Evolutionary conservation across 306 rosid species (phyloP), one percentile per base, ranked within the genome.

Genomic region (Glycine latifolia): DNA sequence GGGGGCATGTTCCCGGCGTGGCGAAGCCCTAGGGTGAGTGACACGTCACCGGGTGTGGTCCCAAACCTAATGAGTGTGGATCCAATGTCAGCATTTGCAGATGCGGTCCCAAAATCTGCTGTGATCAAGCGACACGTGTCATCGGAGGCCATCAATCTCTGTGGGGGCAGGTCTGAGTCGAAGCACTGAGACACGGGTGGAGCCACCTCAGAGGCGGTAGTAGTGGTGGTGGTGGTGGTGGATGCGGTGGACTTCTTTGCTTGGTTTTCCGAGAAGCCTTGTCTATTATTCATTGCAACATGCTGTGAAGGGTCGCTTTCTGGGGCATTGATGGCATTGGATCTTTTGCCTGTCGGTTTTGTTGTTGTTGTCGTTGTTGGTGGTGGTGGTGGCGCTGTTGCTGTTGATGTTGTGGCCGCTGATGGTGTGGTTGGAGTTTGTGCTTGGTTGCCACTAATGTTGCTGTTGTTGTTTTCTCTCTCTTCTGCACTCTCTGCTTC

Each of bases 11-110:
- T 90, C 12, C 99, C 99, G 63, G 97, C 94, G 55, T 93, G 99
- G 86, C 97, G 99, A 62, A 95, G 87, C 90, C 99, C 99, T 75
- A 95, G 76, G 52, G 99, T 95, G 82, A 95, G 99, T 54, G 99
- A 96, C 89, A 96, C 99, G 73, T 96, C 99, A 72, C 99, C 95
- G 7, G 86, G 26, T 10, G 94, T 89, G 92, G 98, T 84, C 91
- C 98, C 99, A 54, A 91, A 96, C 81, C 92, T 90, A 44, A 92
- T 91, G 75, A 94, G 88, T 4, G 92, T 90, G 60, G 98, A 86
- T 52, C 94, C 90, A 48, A 86, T 86, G 77, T 86, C 89, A 76
- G 88, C 81, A 41, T 7, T 77, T 10, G 82, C 89, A 79, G 93
- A 56, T 52, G 85, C 82, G 88, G 95, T 91, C 91, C 97, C 94